Conservation (phyloP, 2,329 filamentous ascomycete genomes). For the Biscogniauxia marginata region DNA sequence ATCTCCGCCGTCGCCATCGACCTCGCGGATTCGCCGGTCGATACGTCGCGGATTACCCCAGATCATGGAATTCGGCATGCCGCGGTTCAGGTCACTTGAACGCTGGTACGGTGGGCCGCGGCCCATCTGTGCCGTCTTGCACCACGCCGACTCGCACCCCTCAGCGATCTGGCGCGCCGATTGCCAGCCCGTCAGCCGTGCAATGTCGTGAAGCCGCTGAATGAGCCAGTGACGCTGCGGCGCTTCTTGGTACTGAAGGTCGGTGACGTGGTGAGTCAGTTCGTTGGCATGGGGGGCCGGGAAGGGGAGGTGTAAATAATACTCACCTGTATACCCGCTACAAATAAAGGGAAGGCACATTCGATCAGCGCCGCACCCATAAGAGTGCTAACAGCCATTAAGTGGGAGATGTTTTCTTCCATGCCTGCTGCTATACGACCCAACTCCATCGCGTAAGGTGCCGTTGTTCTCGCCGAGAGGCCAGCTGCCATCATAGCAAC, state of each 20-base stretch:
- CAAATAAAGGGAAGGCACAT: conserved; percentile 78
- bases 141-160: conserved; percentile 84
- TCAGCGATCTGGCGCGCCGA: conserved; percentile 77
- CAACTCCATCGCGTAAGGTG: conserved; percentile 68
- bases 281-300: not conserved
- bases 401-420: conserved; percentile 51
- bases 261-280: conserved; percentile 1
- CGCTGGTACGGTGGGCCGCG: conserved; percentile 72
- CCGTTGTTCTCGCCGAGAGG: conserved; percentile 71
- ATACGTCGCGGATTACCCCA: conserved; percentile 52
- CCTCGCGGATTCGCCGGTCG: conserved; percentile 50
- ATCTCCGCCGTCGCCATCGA: conserved; percentile 34
- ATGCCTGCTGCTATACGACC: conserved; percentile 78
- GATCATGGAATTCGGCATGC: conserved; percentile 37
- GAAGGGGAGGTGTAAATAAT: not conserved
- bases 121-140: conserved; percentile 68
- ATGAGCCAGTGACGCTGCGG: conserved; percentile 77
- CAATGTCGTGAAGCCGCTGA: conserved; percentile 69
- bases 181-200: conserved; percentile 82
- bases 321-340: conserved; percentile 72
- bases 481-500: conserved; percentile 84
- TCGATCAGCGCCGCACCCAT: conserved; percentile 83
- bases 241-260: conserved; percentile 63
- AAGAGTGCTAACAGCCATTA: conserved; percentile 67
- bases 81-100: conserved; percentile 35